phyloP scores from a whole-genome alignment of 495 filamentous ascomycete species.

The Penicillium goetzii region DNA sequence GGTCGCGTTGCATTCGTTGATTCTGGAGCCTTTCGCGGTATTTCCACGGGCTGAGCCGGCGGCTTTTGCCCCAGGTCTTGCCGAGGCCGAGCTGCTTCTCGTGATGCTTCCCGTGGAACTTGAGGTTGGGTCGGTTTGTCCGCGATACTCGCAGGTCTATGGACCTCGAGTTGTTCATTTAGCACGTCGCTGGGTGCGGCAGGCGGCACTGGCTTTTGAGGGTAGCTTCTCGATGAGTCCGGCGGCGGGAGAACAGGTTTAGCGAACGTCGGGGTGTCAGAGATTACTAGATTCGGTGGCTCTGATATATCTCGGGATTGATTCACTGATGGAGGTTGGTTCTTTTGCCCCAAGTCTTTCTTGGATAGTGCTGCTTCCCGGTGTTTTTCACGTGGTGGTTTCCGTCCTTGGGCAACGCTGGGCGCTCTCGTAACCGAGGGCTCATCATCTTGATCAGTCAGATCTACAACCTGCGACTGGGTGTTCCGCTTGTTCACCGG shows the following conservation, averaged over 20 bases:
- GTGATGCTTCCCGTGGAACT: not conserved
- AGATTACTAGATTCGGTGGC: not conserved
- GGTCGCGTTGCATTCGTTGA: not conserved
- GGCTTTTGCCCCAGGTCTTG: not conserved
- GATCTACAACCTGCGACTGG: constrained; percentile 27
- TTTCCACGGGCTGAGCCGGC: constrained; percentile 3
- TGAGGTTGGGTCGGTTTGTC: not conserved
- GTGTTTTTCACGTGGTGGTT: not conserved
- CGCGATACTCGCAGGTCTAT: not conserved
- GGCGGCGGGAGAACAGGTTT: not conserved
- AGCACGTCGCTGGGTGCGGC: not conserved
- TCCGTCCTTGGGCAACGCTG: not conserved
- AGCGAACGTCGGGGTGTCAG: not conserved
- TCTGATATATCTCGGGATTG: not conserved
- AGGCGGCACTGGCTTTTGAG: not conserved
- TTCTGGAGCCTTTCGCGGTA: not conserved
- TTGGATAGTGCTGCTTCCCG: not conserved
- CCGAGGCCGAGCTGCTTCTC: not conserved
- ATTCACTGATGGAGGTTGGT: not conserved
- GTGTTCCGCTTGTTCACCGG: constrained; percentile 8
- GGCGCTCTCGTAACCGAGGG: not conserved
- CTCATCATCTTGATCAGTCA: constrained; percentile 23
- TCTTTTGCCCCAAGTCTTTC: not conserved
- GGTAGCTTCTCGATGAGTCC: not conserved
- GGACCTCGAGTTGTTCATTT: not conserved